These are phyloP conservation scores for Suhomyces choctaworum DNA, from an alignment of 1,139 yeast genomes.

Conservation along the genomic window DNA sequence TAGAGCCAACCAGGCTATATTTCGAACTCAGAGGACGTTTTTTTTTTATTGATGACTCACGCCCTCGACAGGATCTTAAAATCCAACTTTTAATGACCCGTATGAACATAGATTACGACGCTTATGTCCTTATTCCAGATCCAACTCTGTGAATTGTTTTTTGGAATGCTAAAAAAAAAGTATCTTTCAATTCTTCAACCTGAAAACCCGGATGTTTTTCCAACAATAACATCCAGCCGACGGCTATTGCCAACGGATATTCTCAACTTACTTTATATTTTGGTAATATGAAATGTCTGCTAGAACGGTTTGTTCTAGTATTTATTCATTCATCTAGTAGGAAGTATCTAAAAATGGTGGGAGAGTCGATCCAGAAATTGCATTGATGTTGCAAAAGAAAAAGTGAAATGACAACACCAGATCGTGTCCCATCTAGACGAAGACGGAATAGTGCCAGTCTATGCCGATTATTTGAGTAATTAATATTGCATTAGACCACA, in stretches of 20 bases:
- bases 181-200: conserved; percentile 22
- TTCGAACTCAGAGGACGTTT: background rate
- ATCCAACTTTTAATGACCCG: conserved; percentile 42
- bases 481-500: no score
- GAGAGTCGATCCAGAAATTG: no score
- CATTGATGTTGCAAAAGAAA: no score
- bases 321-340: no score
- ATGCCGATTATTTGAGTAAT: no score
- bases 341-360: no score
- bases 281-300: conserved; percentile 6
- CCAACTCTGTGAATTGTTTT: conserved; percentile 31
- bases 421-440: no score
- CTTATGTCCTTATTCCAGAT: conserved; percentile 26
- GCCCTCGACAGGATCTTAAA: conserved; percentile 25
- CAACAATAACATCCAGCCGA: conserved; percentile 16
- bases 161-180: conserved; percentile 10
- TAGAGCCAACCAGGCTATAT: no score
- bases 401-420: no score
- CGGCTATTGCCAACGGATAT: conserved; percentile 2
- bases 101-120: conserved; percentile 22
- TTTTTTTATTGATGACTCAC: no score
- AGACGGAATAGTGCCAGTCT: no score
- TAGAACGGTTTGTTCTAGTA: background rate
- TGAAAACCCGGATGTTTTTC: conserved; percentile 18
- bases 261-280: conserved; percentile 3